Base-by-base conservation (phyloP, 495 filamentous ascomycete species). In the Podospora pseudoanserina region DNA sequence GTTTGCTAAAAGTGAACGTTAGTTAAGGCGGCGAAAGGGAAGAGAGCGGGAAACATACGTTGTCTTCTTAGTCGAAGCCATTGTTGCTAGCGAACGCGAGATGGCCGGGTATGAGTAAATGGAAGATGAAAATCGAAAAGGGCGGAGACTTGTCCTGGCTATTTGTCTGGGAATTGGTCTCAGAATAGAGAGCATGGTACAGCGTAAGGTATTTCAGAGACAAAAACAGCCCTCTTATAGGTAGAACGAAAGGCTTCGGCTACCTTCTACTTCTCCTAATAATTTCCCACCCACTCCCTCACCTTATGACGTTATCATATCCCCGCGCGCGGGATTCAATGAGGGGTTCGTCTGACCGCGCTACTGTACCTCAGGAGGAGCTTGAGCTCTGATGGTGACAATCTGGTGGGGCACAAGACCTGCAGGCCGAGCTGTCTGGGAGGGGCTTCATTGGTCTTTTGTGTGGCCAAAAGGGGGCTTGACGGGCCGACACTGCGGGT, bases 21-120 rank as follows among this genome's bases (percentile, higher is more conserved):
- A 23, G 23, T 23, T 23, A 23, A 23, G 23, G 23, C 23, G 20
- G 32, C 44, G 7, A 55, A 58, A 26, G 15, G 23, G 23, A 49
- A 28, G 32, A 20, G 66, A 5, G 53, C 20, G 56, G 20, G 26
- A 30, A 11, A 63, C 76, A 66, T 67, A 80, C 79, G 69, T 64
- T 3, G 79, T 79, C 64, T 76, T 73, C 70, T 81, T 77, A 57
- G 71, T 71, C 6, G 71, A 66, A 32, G 76, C 76, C 79, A 81
- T 81, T 63, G 32, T 74, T 57, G 61, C 61, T 0, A 26, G 34
- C 5, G 34, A 11, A 39, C 34, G 34, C 6, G 5, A 39, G 11
- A 49, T 16, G 9, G 13, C 13, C 7, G 39, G 15, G 39, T 11
- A 49, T 6, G 34, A 39, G 30, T 49, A 16, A 16, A 11, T 13